Evolutionary conservation across 1,284 basidiomycete genomes (phyloP).

Genomic region (Irpex sp.): DNA sequence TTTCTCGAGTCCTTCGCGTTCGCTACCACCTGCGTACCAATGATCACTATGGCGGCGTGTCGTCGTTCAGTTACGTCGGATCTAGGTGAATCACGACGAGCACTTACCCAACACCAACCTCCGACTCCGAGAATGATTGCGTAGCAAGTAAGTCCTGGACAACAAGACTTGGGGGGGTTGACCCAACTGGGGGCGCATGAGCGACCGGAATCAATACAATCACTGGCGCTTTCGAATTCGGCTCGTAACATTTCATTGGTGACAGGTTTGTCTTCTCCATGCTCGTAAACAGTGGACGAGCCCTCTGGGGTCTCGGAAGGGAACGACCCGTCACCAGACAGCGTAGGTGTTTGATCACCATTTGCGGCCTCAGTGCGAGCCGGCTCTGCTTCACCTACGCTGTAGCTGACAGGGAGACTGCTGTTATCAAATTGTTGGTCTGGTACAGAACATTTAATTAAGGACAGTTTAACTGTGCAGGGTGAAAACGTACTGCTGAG

Average conservation of each 20-base stretch:
- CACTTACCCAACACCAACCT: background rate
- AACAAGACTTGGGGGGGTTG: background rate
- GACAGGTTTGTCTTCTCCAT: background rate
- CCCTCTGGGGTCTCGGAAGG: background rate
- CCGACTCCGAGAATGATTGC: background rate
- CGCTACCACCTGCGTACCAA: too few species aligned
- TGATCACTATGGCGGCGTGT: too few species aligned
- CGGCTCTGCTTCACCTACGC: too few species aligned
- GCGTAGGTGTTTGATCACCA: too few species aligned
- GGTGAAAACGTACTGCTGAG: background rate
- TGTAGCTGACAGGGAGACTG: too few species aligned
- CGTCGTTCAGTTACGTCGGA: too few species aligned
- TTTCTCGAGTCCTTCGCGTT: too few species aligned
- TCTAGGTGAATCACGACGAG: too few species aligned
- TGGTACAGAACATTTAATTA: background rate
- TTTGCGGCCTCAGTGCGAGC: too few species aligned
- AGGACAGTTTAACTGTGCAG: background rate
- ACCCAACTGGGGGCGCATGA: background rate
- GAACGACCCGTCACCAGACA: background rate
- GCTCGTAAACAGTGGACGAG: background rate
- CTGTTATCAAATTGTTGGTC: background rate
- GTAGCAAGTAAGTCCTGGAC: background rate
- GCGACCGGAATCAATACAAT: background rate
- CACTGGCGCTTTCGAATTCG: background rate
- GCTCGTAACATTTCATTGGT: background rate